phyloP scores from a whole-genome alignment of 2,329 filamentous ascomycete species.

The Periconia digitata region DNA sequence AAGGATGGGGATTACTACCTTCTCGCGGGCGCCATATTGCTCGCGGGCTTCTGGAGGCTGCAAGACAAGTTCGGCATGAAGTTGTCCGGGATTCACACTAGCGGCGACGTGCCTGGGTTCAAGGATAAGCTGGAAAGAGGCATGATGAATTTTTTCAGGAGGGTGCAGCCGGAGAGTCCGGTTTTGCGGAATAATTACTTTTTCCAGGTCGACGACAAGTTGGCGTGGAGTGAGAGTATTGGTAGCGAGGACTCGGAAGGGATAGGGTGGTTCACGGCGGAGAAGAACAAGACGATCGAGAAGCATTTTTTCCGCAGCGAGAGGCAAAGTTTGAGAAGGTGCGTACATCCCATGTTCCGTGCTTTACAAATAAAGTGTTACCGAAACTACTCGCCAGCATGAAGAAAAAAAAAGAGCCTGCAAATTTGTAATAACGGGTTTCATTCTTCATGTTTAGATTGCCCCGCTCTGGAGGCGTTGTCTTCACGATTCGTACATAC shows the following conservation, averaged over 20 bases:
- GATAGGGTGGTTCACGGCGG: conserved; percentile 73
- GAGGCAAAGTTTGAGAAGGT: conserved; percentile 67
- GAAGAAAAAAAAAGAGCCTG: no score
- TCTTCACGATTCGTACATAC: conserved; percentile 81
- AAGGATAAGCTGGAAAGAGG: conserved; percentile 71
- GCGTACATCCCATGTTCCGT: conserved; percentile 9
- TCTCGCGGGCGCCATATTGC: conserved; percentile 71
- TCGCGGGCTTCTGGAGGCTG: conserved; percentile 82
- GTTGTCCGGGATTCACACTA: conserved; percentile 76
- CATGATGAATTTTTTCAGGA: conserved; percentile 79
- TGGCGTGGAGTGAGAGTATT: conserved; percentile 77
- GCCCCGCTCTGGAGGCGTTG: conserved; percentile 51
- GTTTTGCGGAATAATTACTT: conserved; percentile 81
- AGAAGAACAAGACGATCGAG: conserved; percentile 71
- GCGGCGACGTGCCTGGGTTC: conserved; percentile 73
- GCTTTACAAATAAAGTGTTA: no score
- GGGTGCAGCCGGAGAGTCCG: conserved; percentile 67
- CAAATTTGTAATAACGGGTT: background rate
- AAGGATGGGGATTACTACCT: conserved; percentile 79
- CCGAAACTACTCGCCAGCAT: no score
- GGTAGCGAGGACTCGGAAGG: conserved; percentile 67
- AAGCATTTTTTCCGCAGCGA: conserved; percentile 79
- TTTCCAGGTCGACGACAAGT: conserved; percentile 77
- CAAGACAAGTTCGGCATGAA: conserved; percentile 80
- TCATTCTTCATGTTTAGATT: conserved; percentile 33